These are phyloP conservation scores for Arthrobotrys pseudoclavata DNA, from an alignment of 2,329 filamentous ascomycete genomes.

Conservation along the genomic window DNA sequence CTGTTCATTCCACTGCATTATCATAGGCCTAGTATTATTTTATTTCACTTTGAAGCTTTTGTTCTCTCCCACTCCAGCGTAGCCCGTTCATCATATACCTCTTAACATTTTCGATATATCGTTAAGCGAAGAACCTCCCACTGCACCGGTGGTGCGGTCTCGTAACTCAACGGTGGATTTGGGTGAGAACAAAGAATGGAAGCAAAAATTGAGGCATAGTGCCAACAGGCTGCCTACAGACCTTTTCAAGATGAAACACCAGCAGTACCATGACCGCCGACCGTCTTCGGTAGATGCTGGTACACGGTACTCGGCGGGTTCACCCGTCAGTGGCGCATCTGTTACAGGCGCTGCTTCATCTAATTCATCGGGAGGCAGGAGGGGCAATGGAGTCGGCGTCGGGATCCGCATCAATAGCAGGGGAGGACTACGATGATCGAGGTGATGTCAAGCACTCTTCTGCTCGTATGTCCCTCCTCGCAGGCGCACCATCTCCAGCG, in stretches of 20 bases:
- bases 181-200: slow-evolving; percentile 41
- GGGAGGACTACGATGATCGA: slow-evolving; percentile 42
- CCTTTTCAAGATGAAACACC: slow-evolving; percentile 47
- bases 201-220: slow-evolving; percentile 27
- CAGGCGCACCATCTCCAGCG: slow-evolving; percentile 25
- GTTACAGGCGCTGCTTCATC: slow-evolving; percentile 14
- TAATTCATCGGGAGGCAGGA: slow-evolving; percentile 12
- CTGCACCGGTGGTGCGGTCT: neutral
- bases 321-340: slow-evolving; percentile 38
- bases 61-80: slow-evolving; percentile 2
- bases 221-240: slow-evolving; percentile 36
- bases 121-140: slow-evolving; percentile 27
- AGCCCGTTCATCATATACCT: neutral
- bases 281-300: slow-evolving; percentile 41
- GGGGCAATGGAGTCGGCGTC: slow-evolving; percentile 14
- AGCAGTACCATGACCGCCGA: slow-evolving; percentile 51
- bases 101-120: slow-evolving; percentile 28
- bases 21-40: slow-evolving; percentile 7
- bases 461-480: slow-evolving; percentile 34
- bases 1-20: slow-evolving; percentile 1
- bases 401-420: slow-evolving; percentile 15
- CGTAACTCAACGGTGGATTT: slow-evolving; percentile 20
- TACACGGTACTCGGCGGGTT: slow-evolving; percentile 45
- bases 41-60: neutral
- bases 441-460: slow-evolving; percentile 45